These are phyloP conservation scores for Kazachstania sp. DNA, from an alignment of 1,139 yeast genomes.

Conservation along the genomic window DNA sequence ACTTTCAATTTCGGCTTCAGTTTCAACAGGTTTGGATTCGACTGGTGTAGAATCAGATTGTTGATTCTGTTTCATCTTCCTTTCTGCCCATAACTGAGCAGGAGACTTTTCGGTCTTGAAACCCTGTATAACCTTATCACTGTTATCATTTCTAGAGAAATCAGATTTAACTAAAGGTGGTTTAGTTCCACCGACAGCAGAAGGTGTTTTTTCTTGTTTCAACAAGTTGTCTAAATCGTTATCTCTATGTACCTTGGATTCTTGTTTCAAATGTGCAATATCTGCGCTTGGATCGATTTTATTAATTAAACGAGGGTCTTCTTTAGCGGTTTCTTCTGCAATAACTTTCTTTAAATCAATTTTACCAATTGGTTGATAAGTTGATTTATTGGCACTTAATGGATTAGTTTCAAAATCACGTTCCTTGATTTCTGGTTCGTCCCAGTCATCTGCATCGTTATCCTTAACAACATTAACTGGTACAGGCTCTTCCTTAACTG, in stretches of 20 bases:
- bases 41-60: neutral
- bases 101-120: conserved; percentile 78
- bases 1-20: conserved; percentile 6
- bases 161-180: conserved; percentile 40
- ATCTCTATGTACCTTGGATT: conserved; percentile 44
- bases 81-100: conserved; percentile 94
- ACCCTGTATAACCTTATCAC: conserved; percentile 52
- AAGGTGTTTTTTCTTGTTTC: neutral
- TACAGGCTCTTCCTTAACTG: conserved; percentile 22
- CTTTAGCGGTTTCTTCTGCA: conserved; percentile 34
- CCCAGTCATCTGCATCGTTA: conserved; percentile 58
- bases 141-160: conserved; percentile 29
- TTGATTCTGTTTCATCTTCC: conserved; percentile 42
- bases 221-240: conserved; percentile 35
- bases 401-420: conserved; percentile 62
- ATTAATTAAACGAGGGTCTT: conserved; percentile 33
- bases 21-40: neutral
- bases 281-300: conserved; percentile 25
- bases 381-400: conserved; percentile 41
- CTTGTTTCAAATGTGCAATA: conserved; percentile 30
- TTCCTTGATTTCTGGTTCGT: conserved; percentile 55
- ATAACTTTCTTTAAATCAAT: conserved; percentile 39
- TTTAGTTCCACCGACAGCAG: conserved; percentile 31
- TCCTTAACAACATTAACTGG: conserved; percentile 6
- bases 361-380: conserved; percentile 51